Base-by-base conservation (phyloP, 495 filamentous ascomycete genomes). In the Neurospora sublineolata region DNA sequence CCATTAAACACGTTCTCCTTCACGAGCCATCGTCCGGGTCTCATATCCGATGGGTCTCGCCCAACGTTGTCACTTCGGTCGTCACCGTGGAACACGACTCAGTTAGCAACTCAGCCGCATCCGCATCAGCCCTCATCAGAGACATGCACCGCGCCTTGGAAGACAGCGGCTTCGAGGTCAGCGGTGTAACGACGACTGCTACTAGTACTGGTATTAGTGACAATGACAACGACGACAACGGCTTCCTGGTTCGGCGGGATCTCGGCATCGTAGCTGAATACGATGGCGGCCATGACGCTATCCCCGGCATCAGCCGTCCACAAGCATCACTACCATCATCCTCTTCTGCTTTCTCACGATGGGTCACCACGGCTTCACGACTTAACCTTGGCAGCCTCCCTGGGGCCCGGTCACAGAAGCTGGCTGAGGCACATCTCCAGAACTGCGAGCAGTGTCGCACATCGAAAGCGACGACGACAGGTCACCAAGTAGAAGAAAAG, bases 51-150 rank as follows among this genome's bases (percentile, higher is more conserved):
- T 86, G 84, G 81, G 82, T 89, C 9, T 88, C 87, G 68, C 83
- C 86, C 68, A 88, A 86, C 68, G 82, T 89, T 36, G 82, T 89
- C 68, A 86, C 87, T 27, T 85, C 85, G 67, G 84, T 83, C 67
- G 84, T 87, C n/a, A 85, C 79, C 14, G 80, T 82, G 16, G 79
- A 82, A 73, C 79, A 73, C 37, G 71, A 75, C 3, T 64, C 52
- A 16, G 52, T 5, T 6, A 16, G 11, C 14, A 16, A 16, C 52
- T 64, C 52, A 64, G 71, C 73, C 37, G 76, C 78, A 16, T 75
- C 75, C 0, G 68, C 10, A 52, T 12, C 44, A 2, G 2, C 46
- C 20, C 60, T 73, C 12, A 72, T 82, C 36, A 72, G 70, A 46
- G 75, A 78, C 36, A 84, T 86, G 76, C 78, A 76, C 12, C 71